These are phyloP conservation scores for Sclerotinia trifoliorum DNA, from an alignment of 2,329 filamentous ascomycete species.

Conservation along the genomic window DNA sequence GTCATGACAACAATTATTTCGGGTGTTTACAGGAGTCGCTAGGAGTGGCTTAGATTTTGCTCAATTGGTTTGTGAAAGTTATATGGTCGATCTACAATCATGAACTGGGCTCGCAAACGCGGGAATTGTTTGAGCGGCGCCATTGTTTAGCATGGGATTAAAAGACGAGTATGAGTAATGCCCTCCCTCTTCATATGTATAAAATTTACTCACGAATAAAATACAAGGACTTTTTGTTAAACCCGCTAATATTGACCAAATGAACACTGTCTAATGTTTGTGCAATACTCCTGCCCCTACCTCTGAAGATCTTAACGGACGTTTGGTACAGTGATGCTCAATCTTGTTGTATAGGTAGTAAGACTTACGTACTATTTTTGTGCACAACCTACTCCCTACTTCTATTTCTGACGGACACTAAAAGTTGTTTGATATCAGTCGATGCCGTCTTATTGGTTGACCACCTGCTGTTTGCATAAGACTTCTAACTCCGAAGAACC, in stretches of 20 bases:
- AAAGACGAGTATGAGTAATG: constrained; percentile 3
- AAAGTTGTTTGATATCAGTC: too few relatives aligned
- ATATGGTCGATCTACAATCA: constrained; percentile 9
- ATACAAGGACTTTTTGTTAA: constrained; percentile 7
- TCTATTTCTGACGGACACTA: not conserved
- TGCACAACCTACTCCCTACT: not conserved
- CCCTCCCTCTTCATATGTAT: constrained; percentile 15
- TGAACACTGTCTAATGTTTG: not conserved
- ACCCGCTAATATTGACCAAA: not conserved
- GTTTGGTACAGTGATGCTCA: not conserved
- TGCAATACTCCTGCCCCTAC: too few relatives aligned
- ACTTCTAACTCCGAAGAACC: too few relatives aligned
- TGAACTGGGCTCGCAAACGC: not conserved
- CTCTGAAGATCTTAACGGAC: not conserved
- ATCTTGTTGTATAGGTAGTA: not conserved
- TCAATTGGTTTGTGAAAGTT: constrained; percentile 5
- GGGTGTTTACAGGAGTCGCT: constrained; percentile 10
- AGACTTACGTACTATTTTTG: not conserved
- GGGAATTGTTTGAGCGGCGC: constrained; percentile 1
- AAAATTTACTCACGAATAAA: constrained; percentile 1
- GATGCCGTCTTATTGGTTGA: too few relatives aligned
- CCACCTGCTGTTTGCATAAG: too few relatives aligned
- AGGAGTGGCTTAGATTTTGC: constrained; percentile 3
- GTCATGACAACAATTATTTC: not conserved
- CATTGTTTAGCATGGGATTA: constrained; percentile 1